Percentiles rank a stretch among this genome's conserved stretches.
These are phyloP conservation scores for Eremochloa ophiuroides DNA, from an alignment of 176 grass and related monocot genomes.

Conservation along the genomic window DNA sequence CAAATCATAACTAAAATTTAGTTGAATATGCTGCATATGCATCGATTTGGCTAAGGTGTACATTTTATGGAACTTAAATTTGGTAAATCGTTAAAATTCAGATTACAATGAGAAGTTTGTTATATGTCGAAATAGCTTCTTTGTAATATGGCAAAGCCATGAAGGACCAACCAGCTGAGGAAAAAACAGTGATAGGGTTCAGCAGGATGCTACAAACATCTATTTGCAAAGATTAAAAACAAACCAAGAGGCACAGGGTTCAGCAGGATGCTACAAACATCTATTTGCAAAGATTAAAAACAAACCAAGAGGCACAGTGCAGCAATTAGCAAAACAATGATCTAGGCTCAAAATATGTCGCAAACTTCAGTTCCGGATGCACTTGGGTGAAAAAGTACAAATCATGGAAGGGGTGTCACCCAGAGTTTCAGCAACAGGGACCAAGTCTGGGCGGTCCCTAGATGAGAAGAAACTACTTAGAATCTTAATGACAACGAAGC, in stretches of 20 bases:
- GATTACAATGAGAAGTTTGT: background rate
- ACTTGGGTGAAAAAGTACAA: background rate
- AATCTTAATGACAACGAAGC: background rate
- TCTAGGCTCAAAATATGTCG: background rate
- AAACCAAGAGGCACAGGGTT: background rate
- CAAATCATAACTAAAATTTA: background rate
- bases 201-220: conserved; percentile 2
- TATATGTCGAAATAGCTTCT: background rate
- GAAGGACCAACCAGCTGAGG: background rate
- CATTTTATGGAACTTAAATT: background rate
- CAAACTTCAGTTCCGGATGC: background rate
- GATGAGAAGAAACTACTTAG: background rate
- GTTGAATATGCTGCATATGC: background rate
- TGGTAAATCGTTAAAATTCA: background rate
- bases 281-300: background rate
- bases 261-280: conserved; percentile 1
- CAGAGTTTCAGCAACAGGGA: background rate
- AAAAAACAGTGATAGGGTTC: background rate
- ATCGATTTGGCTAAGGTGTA: background rate
- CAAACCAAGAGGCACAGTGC: background rate
- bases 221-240: background rate
- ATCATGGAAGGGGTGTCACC: background rate
- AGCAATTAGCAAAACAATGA: background rate
- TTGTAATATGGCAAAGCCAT: conserved; percentile 18
- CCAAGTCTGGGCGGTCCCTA: background rate